These are phyloP conservation scores for Aspergillus coremiiformis DNA, from an alignment of 495 filamentous ascomycete species.

Conservation along the genomic window DNA sequence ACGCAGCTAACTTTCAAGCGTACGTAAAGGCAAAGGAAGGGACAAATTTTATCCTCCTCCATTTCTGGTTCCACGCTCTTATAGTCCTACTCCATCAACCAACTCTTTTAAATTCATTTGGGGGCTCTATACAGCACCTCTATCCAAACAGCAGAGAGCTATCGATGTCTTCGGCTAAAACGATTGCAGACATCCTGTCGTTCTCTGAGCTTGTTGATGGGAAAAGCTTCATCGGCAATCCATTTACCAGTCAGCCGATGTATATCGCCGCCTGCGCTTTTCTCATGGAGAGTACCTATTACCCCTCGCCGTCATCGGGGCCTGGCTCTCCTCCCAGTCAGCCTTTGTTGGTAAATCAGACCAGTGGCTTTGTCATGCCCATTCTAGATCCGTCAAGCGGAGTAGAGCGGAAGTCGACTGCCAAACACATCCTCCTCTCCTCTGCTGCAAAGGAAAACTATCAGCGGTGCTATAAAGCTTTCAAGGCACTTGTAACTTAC, in stretches of 20 bases:
- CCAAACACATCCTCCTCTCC: slow-evolving; percentile 65
- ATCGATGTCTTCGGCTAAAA: slow-evolving; percentile 83
- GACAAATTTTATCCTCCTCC: slow-evolving; percentile 77
- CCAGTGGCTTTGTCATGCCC: slow-evolving; percentile 38
- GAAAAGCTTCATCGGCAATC: slow-evolving; percentile 74
- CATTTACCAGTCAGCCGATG: slow-evolving; percentile 83
- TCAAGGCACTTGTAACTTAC: slow-evolving; percentile 67
- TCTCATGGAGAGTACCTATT: slow-evolving; percentile 65
- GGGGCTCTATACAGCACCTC: slow-evolving; percentile 59
- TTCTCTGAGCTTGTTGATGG: slow-evolving; percentile 74
- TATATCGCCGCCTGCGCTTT: slow-evolving; percentile 86
- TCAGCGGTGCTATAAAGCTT: slow-evolving; percentile 70
- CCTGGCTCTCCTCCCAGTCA: slow-evolving; percentile 25
- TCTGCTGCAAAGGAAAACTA: slow-evolving; percentile 74
- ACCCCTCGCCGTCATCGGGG: slow-evolving; percentile 32
- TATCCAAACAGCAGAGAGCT: slow-evolving; percentile 71
- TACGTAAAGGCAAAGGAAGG: slow-evolving; percentile 71
- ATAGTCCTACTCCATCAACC: slow-evolving; percentile 81
- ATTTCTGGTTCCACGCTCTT: slow-evolving; percentile 86
- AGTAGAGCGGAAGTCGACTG: slow-evolving; percentile 42
- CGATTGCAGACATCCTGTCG: slow-evolving; percentile 74
- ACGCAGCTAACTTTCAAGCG: slow-evolving; percentile 66
- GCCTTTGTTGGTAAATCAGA: slow-evolving; percentile 30
- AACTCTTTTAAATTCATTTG: slow-evolving; percentile 68
- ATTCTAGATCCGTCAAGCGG: slow-evolving; percentile 27